phyloP scores from a whole-genome alignment of 768 basidiomycete genomes.

The Hygrophorus pudorinus region DNA sequence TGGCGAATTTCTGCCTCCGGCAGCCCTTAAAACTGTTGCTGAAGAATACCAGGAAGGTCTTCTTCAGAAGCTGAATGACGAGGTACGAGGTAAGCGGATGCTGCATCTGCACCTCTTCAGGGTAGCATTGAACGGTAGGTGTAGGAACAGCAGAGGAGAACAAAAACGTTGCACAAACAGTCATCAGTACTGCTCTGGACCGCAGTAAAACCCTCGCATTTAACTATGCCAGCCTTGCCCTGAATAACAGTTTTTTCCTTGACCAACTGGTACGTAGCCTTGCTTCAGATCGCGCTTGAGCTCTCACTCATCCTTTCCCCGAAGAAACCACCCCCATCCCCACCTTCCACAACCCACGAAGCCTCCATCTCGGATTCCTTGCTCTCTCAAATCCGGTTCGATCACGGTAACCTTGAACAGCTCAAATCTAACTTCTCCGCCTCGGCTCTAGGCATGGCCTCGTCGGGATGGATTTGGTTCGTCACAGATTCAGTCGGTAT shows the following conservation, averaged over 20 bases:
- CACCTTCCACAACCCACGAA: constrained; percentile 26
- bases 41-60: constrained; percentile 84
- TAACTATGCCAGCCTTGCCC: constrained; percentile 84
- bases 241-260: constrained; percentile 96
- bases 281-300: constrained; percentile 6
- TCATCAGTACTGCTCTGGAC: constrained; percentile 54
- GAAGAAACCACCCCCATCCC: constrained; percentile 32
- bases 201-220: constrained; percentile 61
- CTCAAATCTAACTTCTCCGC: constrained; percentile 72
- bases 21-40: constrained; percentile 60
- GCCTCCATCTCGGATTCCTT: constrained; percentile 26
- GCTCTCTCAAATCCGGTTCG: constrained; percentile 23
- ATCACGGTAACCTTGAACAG: constrained; percentile 56
- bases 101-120: not conserved
- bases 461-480: constrained; percentile 82
- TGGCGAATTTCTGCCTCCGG: constrained; percentile 67
- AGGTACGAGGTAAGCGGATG: constrained; percentile 50
- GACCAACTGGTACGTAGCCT: constrained; percentile 60
- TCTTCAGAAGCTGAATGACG: constrained; percentile 64
- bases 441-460: constrained; percentile 68
- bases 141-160: constrained; percentile 48
- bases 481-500: constrained; percentile 56
- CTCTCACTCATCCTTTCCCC: constrained; percentile 6
- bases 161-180: constrained; percentile 56
- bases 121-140: not conserved